Conservation (phyloP, 148 eudicot genomes). For the Mesembryanthemum crystallinum region DNA sequence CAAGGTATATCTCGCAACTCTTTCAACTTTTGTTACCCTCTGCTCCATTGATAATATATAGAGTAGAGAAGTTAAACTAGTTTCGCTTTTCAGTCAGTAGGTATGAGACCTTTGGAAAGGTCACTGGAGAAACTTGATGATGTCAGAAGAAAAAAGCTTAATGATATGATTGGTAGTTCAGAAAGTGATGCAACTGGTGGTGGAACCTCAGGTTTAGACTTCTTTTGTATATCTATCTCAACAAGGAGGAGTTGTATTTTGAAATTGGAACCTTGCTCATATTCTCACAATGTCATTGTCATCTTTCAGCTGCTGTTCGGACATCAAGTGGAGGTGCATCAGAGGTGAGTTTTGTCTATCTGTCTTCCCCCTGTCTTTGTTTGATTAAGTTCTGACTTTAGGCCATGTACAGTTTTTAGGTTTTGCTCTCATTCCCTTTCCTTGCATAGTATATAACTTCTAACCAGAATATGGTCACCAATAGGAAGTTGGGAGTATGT, state of each 20-base stretch:
- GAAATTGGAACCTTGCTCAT: constrained; percentile 4
- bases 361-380: neutral
- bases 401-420: neutral
- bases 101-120: constrained; percentile 97
- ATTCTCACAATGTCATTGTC: constrained; percentile 12
- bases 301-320: constrained; percentile 45
- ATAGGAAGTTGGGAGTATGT: neutral
- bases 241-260: neutral
- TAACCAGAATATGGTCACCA: neutral
- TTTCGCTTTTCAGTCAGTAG: constrained; percentile 58
- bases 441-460: neutral
- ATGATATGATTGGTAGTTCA: constrained; percentile 91
- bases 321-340: constrained; percentile 56
- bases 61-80: neutral
- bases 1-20: constrained; percentile 43
- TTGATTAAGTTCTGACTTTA: neutral
- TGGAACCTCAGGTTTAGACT: constrained; percentile 58
- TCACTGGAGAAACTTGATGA: constrained; percentile 98
- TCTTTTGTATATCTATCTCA: neutral
- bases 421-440: neutral
- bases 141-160: constrained; percentile 84
- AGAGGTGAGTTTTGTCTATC: constrained; percentile 49
- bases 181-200: constrained; percentile 45
- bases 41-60: neutral
- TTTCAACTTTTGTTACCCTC: neutral